Conservation (phyloP, 2,329 filamentous ascomycete genomes). For the Clarireedia monteithiana region DNA sequence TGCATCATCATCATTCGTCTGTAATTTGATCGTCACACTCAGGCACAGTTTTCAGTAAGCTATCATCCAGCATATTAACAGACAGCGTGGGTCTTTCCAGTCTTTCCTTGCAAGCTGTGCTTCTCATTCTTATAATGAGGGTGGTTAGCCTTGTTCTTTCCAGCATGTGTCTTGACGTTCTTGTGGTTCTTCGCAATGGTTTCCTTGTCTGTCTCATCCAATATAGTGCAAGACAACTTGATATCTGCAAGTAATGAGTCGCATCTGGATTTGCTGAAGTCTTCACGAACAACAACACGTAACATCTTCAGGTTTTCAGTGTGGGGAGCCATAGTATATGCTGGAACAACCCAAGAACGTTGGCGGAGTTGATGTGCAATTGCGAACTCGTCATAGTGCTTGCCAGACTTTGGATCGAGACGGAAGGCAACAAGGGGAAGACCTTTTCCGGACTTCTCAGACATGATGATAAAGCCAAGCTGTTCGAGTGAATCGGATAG, state of each 20-base stretch:
- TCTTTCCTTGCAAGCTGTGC: slow-evolving; percentile 84
- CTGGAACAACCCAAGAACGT: slow-evolving; percentile 87
- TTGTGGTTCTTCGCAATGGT: slow-evolving; percentile 62
- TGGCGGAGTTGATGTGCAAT: slow-evolving; percentile 79
- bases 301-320: slow-evolving; percentile 81
- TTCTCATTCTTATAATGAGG: slow-evolving; percentile 59
- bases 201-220: slow-evolving; percentile 68
- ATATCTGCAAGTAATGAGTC: slow-evolving; percentile 73
- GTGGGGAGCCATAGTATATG: slow-evolving; percentile 79
- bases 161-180: slow-evolving; percentile 47
- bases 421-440: slow-evolving; percentile 89
- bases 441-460: slow-evolving; percentile 65
- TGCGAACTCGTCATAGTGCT: slow-evolving; percentile 66
- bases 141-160: slow-evolving; percentile 43
- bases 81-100: slow-evolving; percentile 81
- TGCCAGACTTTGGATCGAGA: slow-evolving; percentile 48
- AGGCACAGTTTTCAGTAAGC: not conserved
- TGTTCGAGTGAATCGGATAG: slow-evolving; percentile 64
- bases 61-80: slow-evolving; percentile 44
- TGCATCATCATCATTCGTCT: not conserved
- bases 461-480: slow-evolving; percentile 84
- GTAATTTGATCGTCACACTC: too few species aligned
- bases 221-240: slow-evolving; percentile 62
- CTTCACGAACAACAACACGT: slow-evolving; percentile 85
- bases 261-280: slow-evolving; percentile 77